Percentiles rank a stretch among this genome's conserved stretches.
These are phyloP conservation scores for Corymbia calophylla DNA, from an alignment of 441 rosid species.

Conservation along the genomic window DNA sequence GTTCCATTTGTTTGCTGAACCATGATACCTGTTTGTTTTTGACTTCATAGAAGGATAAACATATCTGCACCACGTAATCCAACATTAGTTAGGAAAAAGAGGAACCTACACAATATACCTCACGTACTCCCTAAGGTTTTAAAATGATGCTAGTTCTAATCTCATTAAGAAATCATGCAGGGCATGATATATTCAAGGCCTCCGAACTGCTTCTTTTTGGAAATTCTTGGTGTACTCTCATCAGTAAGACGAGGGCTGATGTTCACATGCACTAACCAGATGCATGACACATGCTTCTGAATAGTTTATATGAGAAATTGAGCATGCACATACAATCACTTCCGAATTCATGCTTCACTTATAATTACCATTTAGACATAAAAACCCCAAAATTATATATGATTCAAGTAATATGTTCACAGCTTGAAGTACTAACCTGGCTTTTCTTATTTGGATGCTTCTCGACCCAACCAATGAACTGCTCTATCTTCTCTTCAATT, in stretches of 20 bases:
- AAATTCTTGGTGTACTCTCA: neutral
- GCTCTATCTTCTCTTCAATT: constrained; percentile 90
- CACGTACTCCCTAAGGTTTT: neutral
- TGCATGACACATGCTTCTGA: neutral
- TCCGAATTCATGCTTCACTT: neutral
- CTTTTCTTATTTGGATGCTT: constrained; percentile 94
- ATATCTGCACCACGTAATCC: constrained; percentile 43
- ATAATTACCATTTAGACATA: neutral
- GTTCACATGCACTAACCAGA: neutral
- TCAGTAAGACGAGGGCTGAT: neutral
- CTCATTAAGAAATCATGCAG: neutral
- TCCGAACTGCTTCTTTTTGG: neutral
- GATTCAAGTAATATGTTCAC: neutral
- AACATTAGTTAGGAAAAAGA: neutral
- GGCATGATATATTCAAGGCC: neutral
- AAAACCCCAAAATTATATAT: neutral
- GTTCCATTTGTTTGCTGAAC: constrained; percentile 73
- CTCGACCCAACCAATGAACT: constrained; percentile 84
- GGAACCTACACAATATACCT: neutral
- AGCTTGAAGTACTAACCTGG: constrained; percentile 40
- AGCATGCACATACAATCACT: neutral
- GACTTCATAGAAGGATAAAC: constrained; percentile 83
- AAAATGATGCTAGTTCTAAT: neutral
- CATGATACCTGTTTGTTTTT: constrained; percentile 82
- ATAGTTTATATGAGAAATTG: neutral